A percentile compares a stretch with the other conserved stretches of the same genome.
Evolutionary conservation across 2,329 filamentous ascomycete genomes (phyloP).

Genomic region (Epichloe bromicola): DNA sequence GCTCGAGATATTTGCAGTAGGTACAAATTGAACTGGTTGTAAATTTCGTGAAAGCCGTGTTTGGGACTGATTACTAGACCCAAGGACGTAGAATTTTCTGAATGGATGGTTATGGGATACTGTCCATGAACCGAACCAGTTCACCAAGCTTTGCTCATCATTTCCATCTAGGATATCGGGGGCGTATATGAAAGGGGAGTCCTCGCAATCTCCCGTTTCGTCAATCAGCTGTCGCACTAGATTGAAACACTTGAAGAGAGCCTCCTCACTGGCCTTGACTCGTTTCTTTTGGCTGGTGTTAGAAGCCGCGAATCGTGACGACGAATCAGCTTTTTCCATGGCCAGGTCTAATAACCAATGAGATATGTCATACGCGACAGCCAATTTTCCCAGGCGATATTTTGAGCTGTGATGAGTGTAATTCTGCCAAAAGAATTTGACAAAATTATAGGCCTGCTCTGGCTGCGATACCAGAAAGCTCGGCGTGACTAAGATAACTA

Average conservation of each 20-base stretch:
- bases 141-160: conserved; percentile 49
- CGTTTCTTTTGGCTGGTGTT: not conserved
- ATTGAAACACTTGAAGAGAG: conserved; percentile 12
- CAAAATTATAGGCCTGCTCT: conserved; percentile 18
- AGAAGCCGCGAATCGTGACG: not conserved
- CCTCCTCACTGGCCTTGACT: conserved; percentile 9
- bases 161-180: conserved; percentile 37
- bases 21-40: conserved; percentile 2
- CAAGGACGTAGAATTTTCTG: conserved; percentile 42
- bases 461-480: conserved; percentile 29
- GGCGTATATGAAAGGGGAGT: conserved; percentile 30
- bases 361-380: conserved; percentile 16
- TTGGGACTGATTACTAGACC: conserved; percentile 22
- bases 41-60: conserved; percentile 14
- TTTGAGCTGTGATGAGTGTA: conserved; percentile 7
- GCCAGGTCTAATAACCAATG: conserved; percentile 18
- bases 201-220: conserved; percentile 6
- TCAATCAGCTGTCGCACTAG: conserved; percentile 11
- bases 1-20: not conserved
- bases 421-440: conserved; percentile 22
- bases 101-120: conserved; percentile 33
- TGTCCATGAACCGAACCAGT: conserved; percentile 51
- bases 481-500: conserved; percentile 26
- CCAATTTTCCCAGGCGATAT: conserved; percentile 13
- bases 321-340: conserved; percentile 9